Percentiles rank a stretch among this genome's conserved stretches.
Conservation (phyloP, 2,329 filamentous ascomycete genomes). For the Myriosclerotinia curreyana region DNA sequence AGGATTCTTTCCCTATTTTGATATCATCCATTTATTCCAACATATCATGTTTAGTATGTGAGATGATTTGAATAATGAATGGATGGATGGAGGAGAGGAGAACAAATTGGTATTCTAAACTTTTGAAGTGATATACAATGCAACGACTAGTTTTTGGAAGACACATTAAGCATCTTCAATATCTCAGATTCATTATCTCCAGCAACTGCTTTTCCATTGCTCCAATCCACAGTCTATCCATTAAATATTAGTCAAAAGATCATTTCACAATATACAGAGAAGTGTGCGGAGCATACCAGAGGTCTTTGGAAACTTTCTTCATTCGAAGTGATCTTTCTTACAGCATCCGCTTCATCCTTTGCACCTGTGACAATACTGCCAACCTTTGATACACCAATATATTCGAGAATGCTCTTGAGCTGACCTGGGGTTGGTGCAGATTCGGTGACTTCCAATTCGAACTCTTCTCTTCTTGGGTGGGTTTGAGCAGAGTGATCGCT, state of each 20-base stretch:
- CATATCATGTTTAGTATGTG: background rate
- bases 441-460: constrained; percentile 84
- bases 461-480: constrained; percentile 56
- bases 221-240: constrained; percentile 78
- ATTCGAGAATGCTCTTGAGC: constrained; percentile 78
- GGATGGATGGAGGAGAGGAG: background rate
- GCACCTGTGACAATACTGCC: constrained; percentile 73
- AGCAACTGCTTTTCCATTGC: constrained; percentile 75
- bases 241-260: constrained; percentile 32
- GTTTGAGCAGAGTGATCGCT: constrained; percentile 62
- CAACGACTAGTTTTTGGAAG: constrained; percentile 41
- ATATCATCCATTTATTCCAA: background rate
- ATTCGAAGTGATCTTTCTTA: constrained; percentile 73
- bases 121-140: constrained; percentile 2
- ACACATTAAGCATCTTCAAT: constrained; percentile 68
- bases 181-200: constrained; percentile 88
- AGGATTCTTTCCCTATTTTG: background rate
- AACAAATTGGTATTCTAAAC: constrained; percentile 17
- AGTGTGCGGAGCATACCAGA: constrained; percentile 56
- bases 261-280: background rate
- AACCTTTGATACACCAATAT: constrained; percentile 62
- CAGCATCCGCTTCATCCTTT: constrained; percentile 68
- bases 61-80: background rate
- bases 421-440: constrained; percentile 77
- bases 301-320: constrained; percentile 68